These are phyloP conservation scores for Capsicum baccatum DNA, from an alignment of 257 asterid species.

Conservation along the genomic window DNA sequence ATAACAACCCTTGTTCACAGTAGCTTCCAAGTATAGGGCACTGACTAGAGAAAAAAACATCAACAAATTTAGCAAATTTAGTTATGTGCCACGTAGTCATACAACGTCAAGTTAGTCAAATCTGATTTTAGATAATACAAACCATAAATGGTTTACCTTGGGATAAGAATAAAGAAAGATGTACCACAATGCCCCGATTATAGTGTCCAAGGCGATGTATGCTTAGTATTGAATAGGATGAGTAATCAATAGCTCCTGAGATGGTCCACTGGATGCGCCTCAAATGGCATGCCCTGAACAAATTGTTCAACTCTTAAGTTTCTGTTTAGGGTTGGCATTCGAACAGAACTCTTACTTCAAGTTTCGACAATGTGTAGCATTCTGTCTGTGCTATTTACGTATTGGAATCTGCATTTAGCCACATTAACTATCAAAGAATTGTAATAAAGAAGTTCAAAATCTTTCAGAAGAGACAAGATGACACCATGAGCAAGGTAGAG, in stretches of 20 bases:
- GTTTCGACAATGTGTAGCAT: constrained; percentile 47
- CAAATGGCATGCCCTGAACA: not conserved
- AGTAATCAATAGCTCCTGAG: too few relatives aligned
- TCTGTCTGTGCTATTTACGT: constrained; percentile 77
- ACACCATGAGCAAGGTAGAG: not conserved
- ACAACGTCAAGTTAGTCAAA: not conserved
- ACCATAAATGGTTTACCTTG: constrained; percentile 53
- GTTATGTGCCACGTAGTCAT: not conserved
- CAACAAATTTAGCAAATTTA: not conserved
- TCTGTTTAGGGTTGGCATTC: not conserved
- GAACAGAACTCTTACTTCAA: constrained; percentile 35
- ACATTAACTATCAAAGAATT: not conserved
- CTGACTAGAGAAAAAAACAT: not conserved
- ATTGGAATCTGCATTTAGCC: constrained; percentile 60
- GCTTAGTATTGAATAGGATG: too few relatives aligned
- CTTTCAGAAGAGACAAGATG: not conserved
- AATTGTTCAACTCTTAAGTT: not conserved
- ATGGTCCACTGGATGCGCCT: too few relatives aligned
- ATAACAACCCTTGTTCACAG: not conserved
- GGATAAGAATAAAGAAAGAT: constrained; percentile 85
- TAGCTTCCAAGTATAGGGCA: constrained; percentile 2
- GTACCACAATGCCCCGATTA: constrained; percentile 84
- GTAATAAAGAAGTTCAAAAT: not conserved
- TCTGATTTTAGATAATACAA: not conserved
- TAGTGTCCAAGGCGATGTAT: not conserved